Conservation (phyloP, 495 filamentous ascomycete genomes). For the Hypoxylon lienhwacheense region DNA sequence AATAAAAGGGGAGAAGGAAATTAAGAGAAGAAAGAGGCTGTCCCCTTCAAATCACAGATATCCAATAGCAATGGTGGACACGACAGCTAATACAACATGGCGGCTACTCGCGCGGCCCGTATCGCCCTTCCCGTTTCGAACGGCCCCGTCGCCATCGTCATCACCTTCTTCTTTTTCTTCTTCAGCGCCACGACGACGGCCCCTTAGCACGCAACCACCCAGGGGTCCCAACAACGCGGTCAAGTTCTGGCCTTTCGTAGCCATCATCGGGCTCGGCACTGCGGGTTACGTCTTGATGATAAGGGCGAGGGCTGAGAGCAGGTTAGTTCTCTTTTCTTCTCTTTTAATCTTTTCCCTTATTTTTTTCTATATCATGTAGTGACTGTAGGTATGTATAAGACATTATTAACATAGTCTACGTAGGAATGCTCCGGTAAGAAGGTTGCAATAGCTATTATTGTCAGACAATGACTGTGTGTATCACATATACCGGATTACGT, state of each 20-base stretch:
- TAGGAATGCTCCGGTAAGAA: constrained; percentile 16
- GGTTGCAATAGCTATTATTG: constrained; percentile 6
- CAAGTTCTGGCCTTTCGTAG: constrained; percentile 55
- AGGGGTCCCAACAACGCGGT: constrained; percentile 38
- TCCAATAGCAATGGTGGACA: constrained; percentile 20
- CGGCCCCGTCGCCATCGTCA: background rate
- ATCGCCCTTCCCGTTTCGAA: constrained; percentile 24
- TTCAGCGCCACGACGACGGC: background rate
- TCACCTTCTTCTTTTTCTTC: background rate
- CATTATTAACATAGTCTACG: constrained; percentile 8
- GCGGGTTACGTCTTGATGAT: constrained; percentile 51
- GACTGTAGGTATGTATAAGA: background rate
- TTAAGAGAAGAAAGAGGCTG: constrained; percentile 7
- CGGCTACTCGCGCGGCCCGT: constrained; percentile 18
- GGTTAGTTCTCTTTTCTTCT: constrained; percentile 29
- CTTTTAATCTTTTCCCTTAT: background rate
- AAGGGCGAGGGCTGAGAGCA: constrained; percentile 39
- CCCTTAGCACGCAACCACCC: constrained; percentile 41
- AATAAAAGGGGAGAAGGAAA: too few species aligned
- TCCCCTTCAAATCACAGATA: constrained; percentile 7
- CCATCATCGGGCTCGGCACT: constrained; percentile 50
- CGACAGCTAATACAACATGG: constrained; percentile 1
- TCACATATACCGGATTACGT: background rate
- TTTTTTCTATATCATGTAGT: background rate
- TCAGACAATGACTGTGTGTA: background rate